Conservation (phyloP, 306 rosid genomes). For the Castanospermum australe region DNA sequence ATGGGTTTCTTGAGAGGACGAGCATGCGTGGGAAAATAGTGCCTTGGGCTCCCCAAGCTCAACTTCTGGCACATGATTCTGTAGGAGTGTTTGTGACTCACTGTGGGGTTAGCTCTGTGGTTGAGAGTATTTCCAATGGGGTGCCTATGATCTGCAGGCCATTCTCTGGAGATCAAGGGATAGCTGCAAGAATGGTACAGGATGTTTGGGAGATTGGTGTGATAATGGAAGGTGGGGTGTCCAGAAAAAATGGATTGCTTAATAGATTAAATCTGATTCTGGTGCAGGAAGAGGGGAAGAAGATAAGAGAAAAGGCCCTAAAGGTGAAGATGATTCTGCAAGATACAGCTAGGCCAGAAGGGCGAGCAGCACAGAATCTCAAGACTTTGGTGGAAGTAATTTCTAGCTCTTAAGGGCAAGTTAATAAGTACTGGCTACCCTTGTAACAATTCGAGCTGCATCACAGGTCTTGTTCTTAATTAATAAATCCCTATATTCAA, state of each 20-base stretch:
- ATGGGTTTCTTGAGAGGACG: slow-evolving; percentile 35
- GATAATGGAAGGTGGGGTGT: slow-evolving; percentile 23
- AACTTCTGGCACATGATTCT: slow-evolving; percentile 30
- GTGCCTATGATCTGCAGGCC: slow-evolving; percentile 52
- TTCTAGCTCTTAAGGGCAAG: neutral
- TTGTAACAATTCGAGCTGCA: no score
- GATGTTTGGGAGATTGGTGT: slow-evolving; percentile 35
- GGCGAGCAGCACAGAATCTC: neutral
- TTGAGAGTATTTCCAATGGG: slow-evolving; percentile 32
- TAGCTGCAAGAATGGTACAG: slow-evolving; percentile 28
- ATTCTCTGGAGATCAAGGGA: slow-evolving; percentile 32
- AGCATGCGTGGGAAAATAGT: slow-evolving; percentile 20
- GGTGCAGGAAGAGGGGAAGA: slow-evolving; percentile 12
- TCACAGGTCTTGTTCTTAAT: no score
- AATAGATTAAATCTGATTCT: slow-evolving; percentile 32
- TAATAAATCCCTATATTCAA: no score
- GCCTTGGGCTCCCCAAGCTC: slow-evolving; percentile 39
- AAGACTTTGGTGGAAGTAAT: neutral
- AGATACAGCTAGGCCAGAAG: slow-evolving; percentile 4
- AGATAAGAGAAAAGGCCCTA: slow-evolving; percentile 18
- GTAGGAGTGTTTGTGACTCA: slow-evolving; percentile 39
- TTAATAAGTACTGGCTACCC: no score
- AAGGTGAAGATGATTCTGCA: neutral
- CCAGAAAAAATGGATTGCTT: slow-evolving; percentile 31
- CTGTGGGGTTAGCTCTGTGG: slow-evolving; percentile 38